phyloP scores from a whole-genome alignment of 345 rosid genomes.

The Cardiospermum halicacabum region DNA sequence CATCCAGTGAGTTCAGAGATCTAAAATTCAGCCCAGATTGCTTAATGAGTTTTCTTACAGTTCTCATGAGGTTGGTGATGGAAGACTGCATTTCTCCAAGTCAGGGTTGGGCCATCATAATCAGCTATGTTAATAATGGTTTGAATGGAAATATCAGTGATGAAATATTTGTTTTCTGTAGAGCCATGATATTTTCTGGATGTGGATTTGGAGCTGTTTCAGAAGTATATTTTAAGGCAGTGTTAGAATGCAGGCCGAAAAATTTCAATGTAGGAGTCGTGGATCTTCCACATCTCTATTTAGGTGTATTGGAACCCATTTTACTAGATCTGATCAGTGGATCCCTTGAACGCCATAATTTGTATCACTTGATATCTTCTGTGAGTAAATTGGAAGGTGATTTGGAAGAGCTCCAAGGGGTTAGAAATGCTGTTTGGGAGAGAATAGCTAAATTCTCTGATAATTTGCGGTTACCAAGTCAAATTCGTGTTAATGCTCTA shows the following conservation, averaged over 20 bases:
- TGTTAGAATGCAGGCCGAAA: slow-evolving; percentile 24
- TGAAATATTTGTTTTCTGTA: slow-evolving; percentile 57
- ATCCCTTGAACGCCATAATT: slow-evolving; percentile 38
- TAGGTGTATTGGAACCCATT: slow-evolving; percentile 56
- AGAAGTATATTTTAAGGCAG: slow-evolving; percentile 57
- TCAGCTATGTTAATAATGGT: slow-evolving; percentile 46
- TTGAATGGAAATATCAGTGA: slow-evolving; percentile 41
- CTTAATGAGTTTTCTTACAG: slow-evolving; percentile 54
- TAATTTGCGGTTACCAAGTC: slow-evolving; percentile 71
- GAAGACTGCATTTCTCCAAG: slow-evolving; percentile 89
- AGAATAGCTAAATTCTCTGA: slow-evolving; percentile 62
- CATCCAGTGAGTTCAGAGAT: slow-evolving; percentile 27
- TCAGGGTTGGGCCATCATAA: slow-evolving; percentile 75
- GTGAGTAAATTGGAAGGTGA: slow-evolving; percentile 75
- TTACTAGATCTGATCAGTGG: slow-evolving; percentile 51
- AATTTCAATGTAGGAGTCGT: slow-evolving; percentile 23
- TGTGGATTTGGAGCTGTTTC: slow-evolving; percentile 72
- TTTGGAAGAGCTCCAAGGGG: slow-evolving; percentile 55
- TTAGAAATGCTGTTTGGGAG: slow-evolving; percentile 73
- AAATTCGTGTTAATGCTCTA: slow-evolving; percentile 65
- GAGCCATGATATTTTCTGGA: slow-evolving; percentile 80
- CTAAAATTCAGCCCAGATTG: slow-evolving; percentile 46
- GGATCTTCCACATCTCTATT: slow-evolving; percentile 58
- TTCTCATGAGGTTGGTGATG: slow-evolving; percentile 66
- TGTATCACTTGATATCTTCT: slow-evolving; percentile 64